phyloP scores from a whole-genome alignment of 306 rosid species.

The Cyclanthera cordifolia region DNA sequence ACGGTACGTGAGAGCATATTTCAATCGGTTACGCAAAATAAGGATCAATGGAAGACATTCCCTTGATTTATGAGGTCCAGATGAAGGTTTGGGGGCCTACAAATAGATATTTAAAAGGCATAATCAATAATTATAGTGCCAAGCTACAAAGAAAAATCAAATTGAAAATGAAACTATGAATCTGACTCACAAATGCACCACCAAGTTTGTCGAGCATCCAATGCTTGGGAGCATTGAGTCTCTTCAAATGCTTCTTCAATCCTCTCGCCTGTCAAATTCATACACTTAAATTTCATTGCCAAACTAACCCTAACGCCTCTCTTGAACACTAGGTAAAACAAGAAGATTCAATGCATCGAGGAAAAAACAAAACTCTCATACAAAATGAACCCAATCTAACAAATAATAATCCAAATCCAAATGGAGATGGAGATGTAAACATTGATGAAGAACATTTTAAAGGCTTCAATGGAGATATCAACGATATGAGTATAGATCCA shows the following conservation, averaged over 20 bases:
- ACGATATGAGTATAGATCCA: neutral
- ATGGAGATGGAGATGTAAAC: neutral
- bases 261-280: conserved; percentile 50
- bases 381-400: too few species aligned
- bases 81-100: conserved; percentile 63
- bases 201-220: conserved; percentile 80
- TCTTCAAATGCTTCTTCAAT: conserved; percentile 65
- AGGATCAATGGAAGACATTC: conserved; percentile 62
- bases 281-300: neutral
- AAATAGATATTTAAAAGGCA: neutral
- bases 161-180: neutral
- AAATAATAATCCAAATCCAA: too few species aligned
- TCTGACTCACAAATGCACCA: conserved; percentile 51
- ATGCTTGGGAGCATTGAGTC: conserved; percentile 67
- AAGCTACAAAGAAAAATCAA: neutral
- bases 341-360: too few species aligned
- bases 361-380: neutral
- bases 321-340: too few species aligned
- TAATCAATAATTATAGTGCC: neutral
- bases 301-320: too few species aligned
- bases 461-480: neutral
- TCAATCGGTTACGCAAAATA: conserved; percentile 28
- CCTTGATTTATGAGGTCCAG: conserved; percentile 84
- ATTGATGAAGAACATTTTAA: neutral
- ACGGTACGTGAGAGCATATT: conserved; percentile 65